phyloP scores from a whole-genome alignment of 306 rosid species.

The Quillaja saponaria region DNA sequence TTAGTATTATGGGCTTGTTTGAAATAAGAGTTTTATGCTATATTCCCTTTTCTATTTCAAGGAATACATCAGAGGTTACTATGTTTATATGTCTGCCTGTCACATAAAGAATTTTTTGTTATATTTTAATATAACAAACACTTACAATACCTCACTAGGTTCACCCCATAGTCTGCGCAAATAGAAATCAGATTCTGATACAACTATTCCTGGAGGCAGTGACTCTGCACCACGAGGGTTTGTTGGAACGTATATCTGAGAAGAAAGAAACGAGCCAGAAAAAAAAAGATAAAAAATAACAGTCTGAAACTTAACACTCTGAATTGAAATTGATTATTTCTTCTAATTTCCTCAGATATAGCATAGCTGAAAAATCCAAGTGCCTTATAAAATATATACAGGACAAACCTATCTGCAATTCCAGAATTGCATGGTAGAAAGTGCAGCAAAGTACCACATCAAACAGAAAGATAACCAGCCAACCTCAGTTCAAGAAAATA shows the following conservation, averaged over 20 bases:
- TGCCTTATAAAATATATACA: no score
- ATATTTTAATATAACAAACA: no score
- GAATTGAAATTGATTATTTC: no score
- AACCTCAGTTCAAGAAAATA: background rate
- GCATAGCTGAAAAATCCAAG: conserved; percentile 17
- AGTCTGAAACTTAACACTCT: conserved; percentile 1
- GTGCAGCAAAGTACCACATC: conserved; percentile 23
- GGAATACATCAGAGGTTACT: conserved; percentile 8
- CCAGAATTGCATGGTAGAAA: background rate
- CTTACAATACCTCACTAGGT: conserved; percentile 76
- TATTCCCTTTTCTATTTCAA: no score
- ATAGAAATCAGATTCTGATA: conserved; percentile 75
- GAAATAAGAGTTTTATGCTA: no score
- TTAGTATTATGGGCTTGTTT: conserved; percentile 15
- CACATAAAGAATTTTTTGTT: no score
- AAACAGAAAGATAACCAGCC: background rate
- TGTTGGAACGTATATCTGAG: conserved; percentile 71
- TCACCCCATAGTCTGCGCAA: conserved; percentile 94
- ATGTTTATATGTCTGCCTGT: no score
- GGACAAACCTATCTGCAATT: conserved; percentile 16
- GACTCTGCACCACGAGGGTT: conserved; percentile 95
- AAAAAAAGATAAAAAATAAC: background rate
- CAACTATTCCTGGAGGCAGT: conserved; percentile 89
- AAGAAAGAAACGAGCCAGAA: conserved; percentile 22
- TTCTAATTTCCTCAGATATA: background rate